Percentiles rank a stretch among this genome's conserved stretches.
These are phyloP conservation scores for Fusarium sp. DNA, from an alignment of 2,329 filamentous ascomycete species.

Conservation along the genomic window DNA sequence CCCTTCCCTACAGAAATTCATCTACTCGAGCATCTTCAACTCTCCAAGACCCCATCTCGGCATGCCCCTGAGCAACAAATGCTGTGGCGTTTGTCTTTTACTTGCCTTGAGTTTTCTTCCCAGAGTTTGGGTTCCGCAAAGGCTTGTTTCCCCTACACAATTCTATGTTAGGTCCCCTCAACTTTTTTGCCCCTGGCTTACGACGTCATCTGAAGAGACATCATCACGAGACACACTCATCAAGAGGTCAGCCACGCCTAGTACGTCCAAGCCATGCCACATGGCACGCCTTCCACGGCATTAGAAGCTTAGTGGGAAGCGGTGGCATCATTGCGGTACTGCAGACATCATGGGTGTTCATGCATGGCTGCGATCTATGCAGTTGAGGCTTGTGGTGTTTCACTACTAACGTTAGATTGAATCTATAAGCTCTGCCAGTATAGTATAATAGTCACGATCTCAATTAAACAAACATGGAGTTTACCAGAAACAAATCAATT, in stretches of 20 bases:
- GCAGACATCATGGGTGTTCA: background rate
- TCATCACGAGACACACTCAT: constrained; percentile 28
- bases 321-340: background rate
- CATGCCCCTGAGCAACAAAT: constrained; percentile 18
- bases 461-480: background rate
- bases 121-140: constrained; percentile 23
- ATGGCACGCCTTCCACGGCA: background rate
- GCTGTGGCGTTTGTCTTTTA: constrained; percentile 33
- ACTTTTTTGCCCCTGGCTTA: constrained; percentile 13
- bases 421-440: background rate
- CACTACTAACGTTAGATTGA: background rate
- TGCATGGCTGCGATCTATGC: background rate
- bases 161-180: background rate
- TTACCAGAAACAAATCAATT: constrained; percentile 15
- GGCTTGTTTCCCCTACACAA: constrained; percentile 18
- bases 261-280: constrained; percentile 24
- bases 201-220: constrained; percentile 35
- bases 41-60: background rate
- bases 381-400: background rate
- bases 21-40: background rate
- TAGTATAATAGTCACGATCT: background rate
- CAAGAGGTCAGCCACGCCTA: constrained; percentile 25
- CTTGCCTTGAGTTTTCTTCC: background rate
- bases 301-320: background rate
- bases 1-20: background rate